phyloP scores from a whole-genome alignment of 805 yeast species.

The Zygotorulaspora chibaensis region DNA sequence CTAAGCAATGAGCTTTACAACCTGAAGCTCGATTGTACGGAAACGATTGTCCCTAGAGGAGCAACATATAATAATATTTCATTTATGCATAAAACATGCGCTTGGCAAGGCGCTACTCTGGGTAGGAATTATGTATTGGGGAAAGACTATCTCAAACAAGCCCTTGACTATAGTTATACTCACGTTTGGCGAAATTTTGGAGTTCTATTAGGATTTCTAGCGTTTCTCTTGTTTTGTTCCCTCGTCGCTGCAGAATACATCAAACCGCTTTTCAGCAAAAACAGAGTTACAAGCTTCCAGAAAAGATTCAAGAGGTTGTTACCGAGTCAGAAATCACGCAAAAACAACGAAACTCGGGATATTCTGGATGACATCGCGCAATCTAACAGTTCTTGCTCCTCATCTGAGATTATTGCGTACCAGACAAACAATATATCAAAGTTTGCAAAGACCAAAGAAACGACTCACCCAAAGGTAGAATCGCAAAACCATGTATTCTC shows the following conservation, averaged over 20 bases:
- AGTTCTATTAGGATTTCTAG: constrained; percentile 48
- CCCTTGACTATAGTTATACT: constrained; percentile 47
- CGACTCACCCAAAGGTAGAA: not conserved
- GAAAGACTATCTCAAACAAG: constrained; percentile 44
- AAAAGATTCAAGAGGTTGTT: not conserved
- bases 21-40: constrained; percentile 49
- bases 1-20: constrained; percentile 63
- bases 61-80: constrained; percentile 43
- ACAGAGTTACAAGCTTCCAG: constrained; percentile 5
- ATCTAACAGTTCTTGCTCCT: not conserved
- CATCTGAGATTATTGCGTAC: not conserved
- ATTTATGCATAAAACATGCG: constrained; percentile 45
- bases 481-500: constrained; percentile 45
- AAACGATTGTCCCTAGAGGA: constrained; percentile 59
- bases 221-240: constrained; percentile 35
- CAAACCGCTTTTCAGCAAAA: constrained; percentile 23
- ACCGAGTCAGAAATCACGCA: not conserved
- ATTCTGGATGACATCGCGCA: not conserved
- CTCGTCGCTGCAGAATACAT: constrained; percentile 33
- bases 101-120: constrained; percentile 54
- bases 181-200: constrained; percentile 83
- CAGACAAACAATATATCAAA: not conserved
- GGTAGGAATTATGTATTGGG: constrained; percentile 56
- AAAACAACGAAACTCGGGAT: not conserved
- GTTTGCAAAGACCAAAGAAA: not conserved